These are phyloP conservation scores for Alternaria arborescens DNA, from an alignment of 2,329 filamentous ascomycete species.

Conservation along the genomic window DNA sequence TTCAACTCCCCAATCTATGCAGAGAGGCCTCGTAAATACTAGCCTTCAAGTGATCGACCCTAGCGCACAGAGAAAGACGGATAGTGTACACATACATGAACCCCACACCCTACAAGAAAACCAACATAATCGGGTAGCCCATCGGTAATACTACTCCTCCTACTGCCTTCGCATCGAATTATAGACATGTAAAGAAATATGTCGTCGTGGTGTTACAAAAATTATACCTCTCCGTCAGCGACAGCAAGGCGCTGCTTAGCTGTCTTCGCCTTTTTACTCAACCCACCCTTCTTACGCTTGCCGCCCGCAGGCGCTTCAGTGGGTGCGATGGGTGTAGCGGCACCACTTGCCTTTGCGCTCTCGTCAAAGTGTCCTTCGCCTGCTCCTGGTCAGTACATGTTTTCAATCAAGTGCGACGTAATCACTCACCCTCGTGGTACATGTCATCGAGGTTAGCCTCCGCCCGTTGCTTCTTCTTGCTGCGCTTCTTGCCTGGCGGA, in stretches of 20 bases:
- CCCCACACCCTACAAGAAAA: slow-evolving; percentile 8
- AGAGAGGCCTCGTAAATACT: slow-evolving; percentile 9
- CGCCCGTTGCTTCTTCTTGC: slow-evolving; percentile 69
- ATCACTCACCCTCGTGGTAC: slow-evolving; percentile 95
- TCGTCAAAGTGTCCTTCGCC: slow-evolving; percentile 98
- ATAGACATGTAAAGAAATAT: slow-evolving; percentile 20
- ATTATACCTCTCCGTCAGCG: slow-evolving; percentile 54
- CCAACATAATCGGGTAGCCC: slow-evolving; percentile 6
- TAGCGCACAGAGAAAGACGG: slow-evolving; percentile 13
- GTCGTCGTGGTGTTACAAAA: slow-evolving; percentile 18
- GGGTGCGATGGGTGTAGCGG: slow-evolving; percentile 78
- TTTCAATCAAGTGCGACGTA: neutral
- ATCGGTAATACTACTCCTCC: neutral
- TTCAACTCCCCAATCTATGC: slow-evolving; percentile 26
- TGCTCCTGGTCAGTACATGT: slow-evolving; percentile 54
- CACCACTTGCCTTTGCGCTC: slow-evolving; percentile 81
- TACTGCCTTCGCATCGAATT: slow-evolving; percentile 9
- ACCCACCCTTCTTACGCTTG: slow-evolving; percentile 61
- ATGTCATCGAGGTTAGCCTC: slow-evolving; percentile 86
- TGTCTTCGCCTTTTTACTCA: slow-evolving; percentile 62
- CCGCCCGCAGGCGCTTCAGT: slow-evolving; percentile 43
- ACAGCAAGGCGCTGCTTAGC: slow-evolving; percentile 60
- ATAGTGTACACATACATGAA: slow-evolving; percentile 28
- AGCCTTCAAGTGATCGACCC: slow-evolving; percentile 9
- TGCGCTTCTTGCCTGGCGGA: slow-evolving; percentile 59